These are phyloP conservation scores for Podospora bellae-mahoneyi DNA, from an alignment of 495 filamentous ascomycete species.

Conservation along the genomic window DNA sequence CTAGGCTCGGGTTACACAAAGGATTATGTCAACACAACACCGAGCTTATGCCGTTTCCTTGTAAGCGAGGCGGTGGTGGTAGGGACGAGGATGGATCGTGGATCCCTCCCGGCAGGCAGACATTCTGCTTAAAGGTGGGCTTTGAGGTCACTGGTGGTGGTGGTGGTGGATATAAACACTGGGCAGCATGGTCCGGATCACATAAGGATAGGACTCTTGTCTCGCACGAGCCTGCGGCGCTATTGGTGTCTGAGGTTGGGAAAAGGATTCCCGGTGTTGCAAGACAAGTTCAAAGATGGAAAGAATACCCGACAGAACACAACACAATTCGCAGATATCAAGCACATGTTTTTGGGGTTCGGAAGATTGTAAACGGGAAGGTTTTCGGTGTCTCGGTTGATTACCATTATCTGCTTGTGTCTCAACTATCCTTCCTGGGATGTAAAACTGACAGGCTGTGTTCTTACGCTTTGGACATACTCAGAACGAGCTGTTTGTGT, in stretches of 20 bases:
- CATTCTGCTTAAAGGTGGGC: not conserved
- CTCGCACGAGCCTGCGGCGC: not conserved
- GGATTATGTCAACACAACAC: not conserved
- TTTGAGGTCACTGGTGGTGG: not conserved
- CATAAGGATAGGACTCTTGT: not conserved
- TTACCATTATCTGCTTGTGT: too few relatives aligned
- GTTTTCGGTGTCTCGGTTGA: not conserved
- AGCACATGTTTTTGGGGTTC: not conserved
- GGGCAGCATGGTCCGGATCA: too few relatives aligned
- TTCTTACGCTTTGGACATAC: too few relatives aligned
- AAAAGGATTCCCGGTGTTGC: not conserved
- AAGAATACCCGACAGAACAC: not conserved
- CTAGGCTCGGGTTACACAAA: not conserved
- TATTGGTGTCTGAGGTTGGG: not conserved
- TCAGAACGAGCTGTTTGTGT: too few relatives aligned
- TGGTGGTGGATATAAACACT: not conserved
- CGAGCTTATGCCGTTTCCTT: not conserved
- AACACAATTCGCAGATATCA: not conserved
- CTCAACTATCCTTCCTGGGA: too few relatives aligned
- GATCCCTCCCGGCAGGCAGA: not conserved
- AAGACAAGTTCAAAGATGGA: not conserved
- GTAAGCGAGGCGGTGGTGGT: not conserved
- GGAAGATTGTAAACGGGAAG: not conserved
- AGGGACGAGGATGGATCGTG: not conserved
- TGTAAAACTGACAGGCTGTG: too few relatives aligned